Base-by-base conservation (phyloP, 768 basidiomycete species). In the Leccinum variicolor region DNA sequence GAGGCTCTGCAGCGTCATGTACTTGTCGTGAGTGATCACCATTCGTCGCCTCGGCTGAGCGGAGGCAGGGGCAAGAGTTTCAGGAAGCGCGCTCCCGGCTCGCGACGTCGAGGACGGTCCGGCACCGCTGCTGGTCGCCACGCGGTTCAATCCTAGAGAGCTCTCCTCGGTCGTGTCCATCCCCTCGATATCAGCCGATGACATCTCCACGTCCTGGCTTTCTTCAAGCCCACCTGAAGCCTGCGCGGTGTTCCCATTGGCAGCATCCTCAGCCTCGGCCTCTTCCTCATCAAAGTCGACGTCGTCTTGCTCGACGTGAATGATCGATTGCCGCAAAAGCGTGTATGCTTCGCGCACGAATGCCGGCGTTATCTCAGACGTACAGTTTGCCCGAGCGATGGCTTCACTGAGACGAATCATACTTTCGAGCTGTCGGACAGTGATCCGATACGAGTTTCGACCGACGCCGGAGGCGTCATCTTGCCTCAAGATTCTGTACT, bases 241-340 rank as follows among this genome's bases (percentile, higher is more conserved):
- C 19, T 69, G 73, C 9, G 73, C 67, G 13, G 70, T 66, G 34
- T 70, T 70, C 33, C 66, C 74, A 4, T 69, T 73, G 28, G 75
- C 72, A n/a, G 66, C 76, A 9, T 79, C 82, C 62, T 83, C 82
- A 19, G 79, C 84, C 53, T 81, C 79, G 2, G 81, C 74, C 57
- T 93, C 93, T 65, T 96, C 93, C 64, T 95, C 92, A 67, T 98
- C 97, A 72, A 98, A 91, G 69, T 97, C 94, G 67, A 99, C 87
- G 66, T 98, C 96, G 69, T 99, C 97, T 71, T 98, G 94, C 69
- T 99, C 97, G 59, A 99, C 95, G 67, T 98, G 97, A 65, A 99
- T 98, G 74, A 99, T 99, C 2, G 97, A 98, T 70, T 97, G 95
- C 25, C 92, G 86, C 13, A 99, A 79, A 19, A 99, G 86, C 45